Conservation (phyloP, 805 yeast species). For the Sugiyamaella marilandica region DNA sequence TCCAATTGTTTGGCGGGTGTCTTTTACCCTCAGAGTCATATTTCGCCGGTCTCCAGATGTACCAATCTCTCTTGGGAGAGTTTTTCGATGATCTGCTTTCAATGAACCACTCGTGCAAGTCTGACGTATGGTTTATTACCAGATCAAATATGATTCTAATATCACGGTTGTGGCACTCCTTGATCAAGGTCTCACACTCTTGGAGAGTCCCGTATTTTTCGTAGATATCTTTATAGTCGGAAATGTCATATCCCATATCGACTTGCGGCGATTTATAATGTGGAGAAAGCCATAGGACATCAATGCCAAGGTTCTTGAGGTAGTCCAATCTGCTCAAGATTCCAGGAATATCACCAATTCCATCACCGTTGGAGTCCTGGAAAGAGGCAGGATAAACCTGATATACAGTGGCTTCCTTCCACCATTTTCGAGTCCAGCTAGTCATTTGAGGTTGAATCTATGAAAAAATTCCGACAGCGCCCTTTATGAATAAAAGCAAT, state of each 20-base stretch:
- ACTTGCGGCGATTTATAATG: slow-evolving; percentile 55
- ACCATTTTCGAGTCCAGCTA: slow-evolving; percentile 38
- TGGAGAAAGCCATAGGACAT: slow-evolving; percentile 55
- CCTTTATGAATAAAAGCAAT: too few relatives aligned
- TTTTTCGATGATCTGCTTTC: slow-evolving; percentile 49
- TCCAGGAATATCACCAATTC: slow-evolving; percentile 54
- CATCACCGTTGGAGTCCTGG: slow-evolving; percentile 56
- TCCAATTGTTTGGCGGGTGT: slow-evolving; percentile 56
- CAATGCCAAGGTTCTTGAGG: slow-evolving; percentile 45
- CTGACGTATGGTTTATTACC: slow-evolving; percentile 55
- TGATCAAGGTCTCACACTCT: slow-evolving; percentile 46
- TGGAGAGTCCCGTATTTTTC: slow-evolving; percentile 50
- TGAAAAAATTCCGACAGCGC: too few relatives aligned
- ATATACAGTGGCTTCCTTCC: slow-evolving; percentile 54
- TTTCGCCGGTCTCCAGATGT: slow-evolving; percentile 50
- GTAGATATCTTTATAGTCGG: slow-evolving; percentile 50
- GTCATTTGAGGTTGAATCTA: background rate
- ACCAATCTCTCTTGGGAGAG: slow-evolving; percentile 58
- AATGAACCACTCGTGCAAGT: slow-evolving; percentile 54
- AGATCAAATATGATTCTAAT: slow-evolving; percentile 34
- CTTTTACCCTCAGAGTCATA: slow-evolving; percentile 45
- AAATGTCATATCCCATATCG: slow-evolving; percentile 61
- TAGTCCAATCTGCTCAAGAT: slow-evolving; percentile 49
- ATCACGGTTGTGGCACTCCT: slow-evolving; percentile 1
- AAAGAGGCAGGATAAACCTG: slow-evolving; percentile 60